Evolutionary conservation across 75 land plant genomes (phyloP).

Genomic region (Azolla pinnata): DNA sequence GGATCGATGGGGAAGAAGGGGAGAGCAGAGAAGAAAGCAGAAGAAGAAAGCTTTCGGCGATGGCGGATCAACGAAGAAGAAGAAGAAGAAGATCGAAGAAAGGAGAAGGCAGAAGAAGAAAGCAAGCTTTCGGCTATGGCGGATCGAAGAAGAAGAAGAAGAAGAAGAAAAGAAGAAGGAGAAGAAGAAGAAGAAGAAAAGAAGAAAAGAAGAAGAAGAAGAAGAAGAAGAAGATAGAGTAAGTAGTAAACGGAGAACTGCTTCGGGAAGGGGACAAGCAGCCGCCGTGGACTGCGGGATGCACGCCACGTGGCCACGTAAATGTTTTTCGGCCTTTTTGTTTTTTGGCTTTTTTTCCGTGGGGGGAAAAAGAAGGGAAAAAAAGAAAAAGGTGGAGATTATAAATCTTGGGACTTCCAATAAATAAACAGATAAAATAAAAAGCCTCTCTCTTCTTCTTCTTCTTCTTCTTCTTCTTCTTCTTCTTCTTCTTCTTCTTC

Average conservation of each 20-base stretch:
- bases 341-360: background rate
- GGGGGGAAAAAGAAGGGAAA: background rate
- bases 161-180: background rate
- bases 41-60: background rate
- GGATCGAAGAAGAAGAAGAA: background rate
- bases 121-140: background rate
- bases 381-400: background rate
- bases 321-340: background rate
- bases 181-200: background rate
- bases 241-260: background rate
- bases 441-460: background rate
- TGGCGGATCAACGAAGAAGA: background rate
- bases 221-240: background rate
- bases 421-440: background rate
- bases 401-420: background rate
- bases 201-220: background rate
- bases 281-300: background rate
- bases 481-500: background rate
- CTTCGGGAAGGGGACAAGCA: background rate
- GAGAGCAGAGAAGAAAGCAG: background rate
- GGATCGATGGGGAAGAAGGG: no score
- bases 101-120: background rate
- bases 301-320: background rate
- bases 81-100: background rate
- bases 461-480: background rate